These are phyloP conservation scores for Tieghemostelium lacteum DNA, from an alignment of 78 protist genomes.

Conservation along the genomic window DNA sequence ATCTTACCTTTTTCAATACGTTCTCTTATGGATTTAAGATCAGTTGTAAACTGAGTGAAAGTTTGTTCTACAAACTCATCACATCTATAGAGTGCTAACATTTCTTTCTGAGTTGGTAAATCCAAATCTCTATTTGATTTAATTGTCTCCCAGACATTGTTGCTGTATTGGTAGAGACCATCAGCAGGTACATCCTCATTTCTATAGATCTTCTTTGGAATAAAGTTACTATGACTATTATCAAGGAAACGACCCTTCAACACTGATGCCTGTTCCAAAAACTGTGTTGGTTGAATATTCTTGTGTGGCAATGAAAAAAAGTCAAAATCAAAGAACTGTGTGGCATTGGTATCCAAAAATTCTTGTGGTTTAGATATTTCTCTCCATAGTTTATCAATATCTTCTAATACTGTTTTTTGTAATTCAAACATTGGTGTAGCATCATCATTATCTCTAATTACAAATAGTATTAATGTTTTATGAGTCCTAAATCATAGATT, in stretches of 20 bases:
- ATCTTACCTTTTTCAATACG: conserved; percentile 50
- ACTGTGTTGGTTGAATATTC: conserved; percentile 39
- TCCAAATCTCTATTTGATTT: conserved; percentile 91
- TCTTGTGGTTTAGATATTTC: conserved; percentile 85
- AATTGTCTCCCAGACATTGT: conserved; percentile 90
- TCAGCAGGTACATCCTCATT: conserved; percentile 87
- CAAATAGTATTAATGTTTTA: conserved; percentile 87
- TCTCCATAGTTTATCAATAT: conserved; percentile 88
- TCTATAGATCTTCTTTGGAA: conserved; percentile 70
- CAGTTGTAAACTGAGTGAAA: conserved; percentile 8
- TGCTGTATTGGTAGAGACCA: conserved; percentile 82
- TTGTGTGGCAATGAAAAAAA: conserved; percentile 89
- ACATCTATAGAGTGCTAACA: conserved; percentile 93
- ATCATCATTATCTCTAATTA: conserved; percentile 89
- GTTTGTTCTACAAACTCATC: conserved; percentile 86
- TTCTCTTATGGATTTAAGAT: conserved; percentile 46
- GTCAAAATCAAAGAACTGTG: conserved; percentile 89
- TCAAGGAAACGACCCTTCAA: conserved; percentile 78
- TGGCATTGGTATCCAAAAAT: conserved; percentile 12
- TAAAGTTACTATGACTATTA: not conserved
- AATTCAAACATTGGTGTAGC: conserved; percentile 74
- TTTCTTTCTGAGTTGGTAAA: conserved; percentile 92
- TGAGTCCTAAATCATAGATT: conserved; percentile 17
- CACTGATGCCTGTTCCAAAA: conserved; percentile 24
- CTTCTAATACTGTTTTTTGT: conserved; percentile 32